phyloP scores from a whole-genome alignment of 352 stramenopile genomes.

The Globisporangium yorkense region DNA sequence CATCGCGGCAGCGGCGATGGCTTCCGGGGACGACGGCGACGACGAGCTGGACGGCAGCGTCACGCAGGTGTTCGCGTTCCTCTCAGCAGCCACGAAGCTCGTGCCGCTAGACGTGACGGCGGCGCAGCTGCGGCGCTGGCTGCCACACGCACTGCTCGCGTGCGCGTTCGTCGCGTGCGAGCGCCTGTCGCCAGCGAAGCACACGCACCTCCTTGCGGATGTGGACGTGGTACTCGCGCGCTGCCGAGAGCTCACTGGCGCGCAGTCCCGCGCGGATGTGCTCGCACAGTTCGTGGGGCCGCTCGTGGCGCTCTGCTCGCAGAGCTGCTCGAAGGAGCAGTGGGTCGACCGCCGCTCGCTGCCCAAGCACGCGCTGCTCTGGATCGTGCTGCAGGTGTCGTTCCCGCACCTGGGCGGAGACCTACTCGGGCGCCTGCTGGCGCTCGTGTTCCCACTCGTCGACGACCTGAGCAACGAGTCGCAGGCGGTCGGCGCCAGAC shows the following conservation, averaged over 20 bases:
- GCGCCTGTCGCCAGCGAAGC: slow-evolving; percentile 18
- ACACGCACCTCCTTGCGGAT: slow-evolving; percentile 7
- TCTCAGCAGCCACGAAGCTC: neutral
- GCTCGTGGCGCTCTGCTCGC: slow-evolving; percentile 38
- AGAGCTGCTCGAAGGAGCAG: slow-evolving; percentile 56
- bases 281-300: slow-evolving; percentile 27
- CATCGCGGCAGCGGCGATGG: neutral
- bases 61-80: neutral
- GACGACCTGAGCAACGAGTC: slow-evolving; percentile 63
- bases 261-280: slow-evolving; percentile 9
- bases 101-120: neutral
- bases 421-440: slow-evolving; percentile 62
- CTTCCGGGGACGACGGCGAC: neutral
- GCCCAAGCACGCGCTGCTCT: slow-evolving; percentile 54
- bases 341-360: slow-evolving; percentile 44
- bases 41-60: neutral
- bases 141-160: slow-evolving; percentile 29
- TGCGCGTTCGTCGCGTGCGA: slow-evolving; percentile 28
- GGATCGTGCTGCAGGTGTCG: slow-evolving; percentile 43
- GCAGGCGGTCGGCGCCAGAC: slow-evolving; percentile 47
- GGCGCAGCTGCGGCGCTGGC: slow-evolving; percentile 25
- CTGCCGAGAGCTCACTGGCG: slow-evolving; percentile 15
- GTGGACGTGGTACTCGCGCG: slow-evolving; percentile 18
- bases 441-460: slow-evolving; percentile 73
- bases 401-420: slow-evolving; percentile 61